Evolutionary conservation across 805 yeast genomes (phyloP).

Genomic region (Kuraishia floccosa): DNA sequence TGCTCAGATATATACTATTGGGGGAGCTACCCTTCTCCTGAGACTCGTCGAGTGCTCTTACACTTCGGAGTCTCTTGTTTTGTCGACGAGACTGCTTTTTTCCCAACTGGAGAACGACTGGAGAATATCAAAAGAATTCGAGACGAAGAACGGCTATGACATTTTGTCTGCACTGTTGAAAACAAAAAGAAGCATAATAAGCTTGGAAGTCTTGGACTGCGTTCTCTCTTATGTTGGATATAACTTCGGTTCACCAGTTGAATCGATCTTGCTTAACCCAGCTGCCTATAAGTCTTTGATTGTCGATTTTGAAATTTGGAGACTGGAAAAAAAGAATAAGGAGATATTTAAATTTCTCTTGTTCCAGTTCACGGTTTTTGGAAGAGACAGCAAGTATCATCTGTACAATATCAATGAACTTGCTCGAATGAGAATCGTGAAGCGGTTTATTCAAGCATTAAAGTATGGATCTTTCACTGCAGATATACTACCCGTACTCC

Average conservation of each 20-base stretch:
- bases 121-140: constrained; percentile 46
- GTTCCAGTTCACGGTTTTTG: constrained; percentile 46
- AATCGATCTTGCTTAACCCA: constrained; percentile 46
- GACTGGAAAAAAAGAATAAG: constrained; percentile 13
- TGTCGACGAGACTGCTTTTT: constrained; percentile 28
- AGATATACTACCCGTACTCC: constrained; percentile 23
- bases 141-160: constrained; percentile 47
- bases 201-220: constrained; percentile 32
- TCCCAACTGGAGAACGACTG: constrained; percentile 31
- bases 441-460: constrained; percentile 36
- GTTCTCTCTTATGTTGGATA: constrained; percentile 47
- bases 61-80: constrained; percentile 19
- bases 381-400: constrained; percentile 38
- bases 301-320: constrained; percentile 55
- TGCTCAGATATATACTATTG: constrained; percentile 25
- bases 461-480: constrained; percentile 27
- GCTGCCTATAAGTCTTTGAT: constrained; percentile 46
- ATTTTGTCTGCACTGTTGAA: constrained; percentile 42
- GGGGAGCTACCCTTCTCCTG: constrained; percentile 39
- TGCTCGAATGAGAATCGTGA: constrained; percentile 33
- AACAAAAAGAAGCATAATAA: constrained; percentile 26
- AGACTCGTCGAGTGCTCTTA: constrained; percentile 32
- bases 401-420: constrained; percentile 41
- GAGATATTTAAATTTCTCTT: constrained; percentile 42
- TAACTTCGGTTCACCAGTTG: constrained; percentile 33